A percentile compares a stretch with the other conserved stretches of the same genome.
Conservation (phyloP, 108 stramenopile genomes). For the Aurantiochytrium sp. region DNA sequence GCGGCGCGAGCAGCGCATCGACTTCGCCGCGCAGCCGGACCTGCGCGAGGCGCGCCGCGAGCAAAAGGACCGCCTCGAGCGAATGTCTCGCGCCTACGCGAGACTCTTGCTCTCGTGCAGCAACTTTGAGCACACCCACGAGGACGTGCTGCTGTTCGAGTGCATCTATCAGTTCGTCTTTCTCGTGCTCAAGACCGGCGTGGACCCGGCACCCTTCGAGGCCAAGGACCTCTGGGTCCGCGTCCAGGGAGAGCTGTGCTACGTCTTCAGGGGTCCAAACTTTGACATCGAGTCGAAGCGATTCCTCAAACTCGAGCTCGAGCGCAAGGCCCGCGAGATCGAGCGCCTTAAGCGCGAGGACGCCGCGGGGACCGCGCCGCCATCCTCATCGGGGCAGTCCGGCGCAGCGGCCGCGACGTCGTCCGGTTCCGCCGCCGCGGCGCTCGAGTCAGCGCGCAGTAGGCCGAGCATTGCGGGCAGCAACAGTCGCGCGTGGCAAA, state of each 20-base stretch:
- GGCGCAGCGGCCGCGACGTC: too few species aligned
- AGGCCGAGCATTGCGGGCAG: not conserved
- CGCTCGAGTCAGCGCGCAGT: not conserved
- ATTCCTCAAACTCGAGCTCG: not conserved
- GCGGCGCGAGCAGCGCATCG: not conserved
- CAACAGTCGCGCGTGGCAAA: not conserved
- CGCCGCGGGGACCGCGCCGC: not conserved
- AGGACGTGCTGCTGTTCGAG: not conserved
- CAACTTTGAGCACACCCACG: not conserved
- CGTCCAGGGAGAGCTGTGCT: not conserved
- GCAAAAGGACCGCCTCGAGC: not conserved
- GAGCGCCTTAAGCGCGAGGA: not conserved
- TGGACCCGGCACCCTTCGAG: not conserved
- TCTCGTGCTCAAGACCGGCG: not conserved
- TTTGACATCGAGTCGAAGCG: slow-evolving; percentile 23
- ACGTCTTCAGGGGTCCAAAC: not conserved
- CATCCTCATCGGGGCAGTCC: too few species aligned
- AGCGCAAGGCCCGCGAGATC: not conserved
- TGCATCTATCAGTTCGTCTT: not conserved
- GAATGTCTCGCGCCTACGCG: not conserved
- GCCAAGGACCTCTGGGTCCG: not conserved
- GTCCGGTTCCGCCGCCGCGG: too few species aligned
- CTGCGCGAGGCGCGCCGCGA: not conserved
- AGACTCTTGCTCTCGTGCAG: not conserved
- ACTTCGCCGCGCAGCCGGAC: not conserved